Conservation (phyloP, 768 basidiomycete species). For the Collybia sordida region DNA sequence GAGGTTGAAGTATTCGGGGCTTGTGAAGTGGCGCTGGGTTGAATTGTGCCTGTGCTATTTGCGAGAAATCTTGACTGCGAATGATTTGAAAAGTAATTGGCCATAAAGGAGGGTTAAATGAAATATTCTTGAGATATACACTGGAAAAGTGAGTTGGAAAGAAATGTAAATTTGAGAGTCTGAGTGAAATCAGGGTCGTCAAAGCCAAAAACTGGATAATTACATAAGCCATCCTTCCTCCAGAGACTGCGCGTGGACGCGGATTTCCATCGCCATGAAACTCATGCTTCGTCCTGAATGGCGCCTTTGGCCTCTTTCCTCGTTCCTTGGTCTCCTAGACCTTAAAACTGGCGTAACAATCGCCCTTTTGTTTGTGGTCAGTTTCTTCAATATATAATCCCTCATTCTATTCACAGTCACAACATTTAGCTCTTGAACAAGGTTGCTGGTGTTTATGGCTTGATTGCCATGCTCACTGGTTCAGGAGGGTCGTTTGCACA, state of each 20-base stretch:
- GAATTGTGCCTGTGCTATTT: conserved; percentile 35
- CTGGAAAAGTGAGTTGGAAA: conserved; percentile 1
- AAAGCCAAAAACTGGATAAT: neutral
- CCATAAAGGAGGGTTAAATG: conserved; percentile 38
- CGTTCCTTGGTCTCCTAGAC: conserved; percentile 86
- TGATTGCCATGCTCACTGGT: conserved; percentile 88
- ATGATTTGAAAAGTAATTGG: conserved; percentile 83
- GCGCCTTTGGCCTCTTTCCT: conserved; percentile 78
- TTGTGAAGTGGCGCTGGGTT: conserved; percentile 18
- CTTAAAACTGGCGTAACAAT: conserved; percentile 92
- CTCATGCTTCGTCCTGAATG: conserved; percentile 82
- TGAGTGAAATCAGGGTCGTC: conserved; percentile 4
- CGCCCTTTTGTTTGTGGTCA: conserved; percentile 84
- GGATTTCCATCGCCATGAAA: conserved; percentile 49
- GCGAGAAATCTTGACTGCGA: conserved; percentile 71
- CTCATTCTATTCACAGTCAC: conserved; percentile 1
- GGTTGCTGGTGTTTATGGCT: conserved; percentile 95
- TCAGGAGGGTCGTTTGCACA: conserved; percentile 94
- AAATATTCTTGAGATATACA: conserved; percentile 8
- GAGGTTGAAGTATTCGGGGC: conserved; percentile 21
- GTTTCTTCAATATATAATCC: conserved; percentile 25
- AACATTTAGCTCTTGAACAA: conserved; percentile 73
- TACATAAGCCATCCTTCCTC: conserved; percentile 11
- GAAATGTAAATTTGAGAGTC: conserved; percentile 5
- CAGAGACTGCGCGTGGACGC: too few relatives aligned